phyloP scores from a whole-genome alignment of 2,329 filamentous ascomycete species.

The Colletotrichum truncatum region DNA sequence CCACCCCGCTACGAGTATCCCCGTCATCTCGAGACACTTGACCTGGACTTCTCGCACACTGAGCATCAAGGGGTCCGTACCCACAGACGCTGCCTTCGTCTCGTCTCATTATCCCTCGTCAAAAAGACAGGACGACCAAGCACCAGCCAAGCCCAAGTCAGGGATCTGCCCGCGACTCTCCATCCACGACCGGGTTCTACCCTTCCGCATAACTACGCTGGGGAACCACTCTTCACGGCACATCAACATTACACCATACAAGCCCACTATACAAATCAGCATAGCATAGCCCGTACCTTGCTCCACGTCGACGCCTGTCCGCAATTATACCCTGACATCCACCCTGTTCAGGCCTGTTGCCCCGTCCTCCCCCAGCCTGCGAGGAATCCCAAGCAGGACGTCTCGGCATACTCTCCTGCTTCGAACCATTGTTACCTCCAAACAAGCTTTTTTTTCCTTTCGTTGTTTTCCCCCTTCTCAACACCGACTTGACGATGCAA shows the following conservation, averaged over 20 bases:
- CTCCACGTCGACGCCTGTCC: background rate
- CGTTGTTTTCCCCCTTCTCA: background rate
- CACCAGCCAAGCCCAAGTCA: conserved; percentile 22
- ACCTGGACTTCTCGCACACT: conserved; percentile 22
- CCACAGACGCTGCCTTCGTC: conserved; percentile 30
- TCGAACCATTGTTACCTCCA: background rate
- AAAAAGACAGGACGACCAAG: conserved; percentile 29
- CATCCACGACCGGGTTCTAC: background rate
- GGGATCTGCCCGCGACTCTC: conserved; percentile 23
- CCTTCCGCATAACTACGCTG: background rate
- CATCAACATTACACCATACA: background rate
- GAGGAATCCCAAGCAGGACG: conserved; percentile 5
- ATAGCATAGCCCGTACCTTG: background rate
- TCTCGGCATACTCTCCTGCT: conserved; percentile 4
- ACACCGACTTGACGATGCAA: conserved; percentile 20
- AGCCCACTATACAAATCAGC: background rate
- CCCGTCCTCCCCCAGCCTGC: conserved; percentile 15
- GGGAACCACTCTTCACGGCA: background rate
- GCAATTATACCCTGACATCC: background rate
- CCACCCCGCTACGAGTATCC: conserved; percentile 20
- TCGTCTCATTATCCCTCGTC: conserved; percentile 28
- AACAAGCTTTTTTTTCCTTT: conserved; percentile 26
- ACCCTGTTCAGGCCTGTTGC: conserved; percentile 17
- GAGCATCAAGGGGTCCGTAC: conserved; percentile 26
- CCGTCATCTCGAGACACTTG: conserved; percentile 24